Evolutionary conservation across 169 alveolate genomes (phyloP), one percentile per base, ranked within the genome.

Genomic region (Plasmodium inui): DNA sequence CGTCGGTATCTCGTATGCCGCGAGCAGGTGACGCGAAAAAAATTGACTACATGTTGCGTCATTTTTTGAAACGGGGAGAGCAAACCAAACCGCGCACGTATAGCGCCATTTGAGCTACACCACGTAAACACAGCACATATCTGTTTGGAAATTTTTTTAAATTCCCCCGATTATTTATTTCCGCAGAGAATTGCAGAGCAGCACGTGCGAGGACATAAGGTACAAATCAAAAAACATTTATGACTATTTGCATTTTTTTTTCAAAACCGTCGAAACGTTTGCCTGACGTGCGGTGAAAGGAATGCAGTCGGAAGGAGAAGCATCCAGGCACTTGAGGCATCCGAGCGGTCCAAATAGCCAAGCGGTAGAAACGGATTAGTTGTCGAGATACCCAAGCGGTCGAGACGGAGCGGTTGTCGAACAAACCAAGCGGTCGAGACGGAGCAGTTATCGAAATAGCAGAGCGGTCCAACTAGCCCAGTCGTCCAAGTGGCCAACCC

Each of bases 201-300:
- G 39, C 73, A 79, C 94, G 22, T 89, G 50, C 32, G 91, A 89
- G 50, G 94, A 89, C 80, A 79, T 89, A 41, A 78, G 94, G 50
- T 89, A 89, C 73, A 89, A 89, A 14, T 90, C 94, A 7, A 89
- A 89, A 89, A 89, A 89, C 50, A 89, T 89, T 74, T 89, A 89
- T 17, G 94, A 89, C 82, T 89, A 89, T 79, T 80, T 89, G 50
- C 94, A 89, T 79, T 89, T 89, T 81, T 89, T 89, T 89, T 89
- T 89, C 50, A 89, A 89, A 89, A 79, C 94, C 6, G 22, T 89
- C 17, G 94, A 89, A 70, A 67, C 94, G 41, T 89, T 89, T 80
- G 89, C 81, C 8, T 86, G 70, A 72, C 22, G 32, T 6, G 12
- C 12, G 32, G 61, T 34, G 46, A 4, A 39, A 74, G 12, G 9